Evolutionary conservation across 2,329 filamentous ascomycete genomes (phyloP), one percentile per base, ranked within the genome.

Genomic region (Fonsecaea erecta): DNA sequence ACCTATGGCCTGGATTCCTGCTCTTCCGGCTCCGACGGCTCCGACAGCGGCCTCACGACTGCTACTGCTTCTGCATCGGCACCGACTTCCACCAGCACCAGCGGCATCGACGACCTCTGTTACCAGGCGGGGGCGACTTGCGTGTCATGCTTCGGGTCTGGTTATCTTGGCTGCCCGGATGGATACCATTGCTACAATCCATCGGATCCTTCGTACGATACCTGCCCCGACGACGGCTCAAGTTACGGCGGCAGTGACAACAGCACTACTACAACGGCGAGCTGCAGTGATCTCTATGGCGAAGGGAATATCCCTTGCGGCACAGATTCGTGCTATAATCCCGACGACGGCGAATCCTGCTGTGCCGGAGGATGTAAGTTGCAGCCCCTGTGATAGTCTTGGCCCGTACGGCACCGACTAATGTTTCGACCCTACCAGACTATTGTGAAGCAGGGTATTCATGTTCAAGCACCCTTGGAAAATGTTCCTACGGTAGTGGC

Each of bases 1-100:
- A 16, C 46, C 34, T 70, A 70, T 28, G 68, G 68, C 24, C 52
- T 70, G 16, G 68, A 70, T 40, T 64, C 65, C 7, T 70, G 68
- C 59, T 35, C 63, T n/a, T 12, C 28, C 51, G 43, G 35, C 32
- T 24, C 18, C 43, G 51, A 51, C 21, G 24, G 53, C 32, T 40
- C 35, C 9, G 52, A 34, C 24, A 52, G 24, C 18, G 48, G 48
- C 6, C 16, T 40, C 1, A n/a, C 52, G 3, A 67, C 52, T 26
- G 16, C 57, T 30, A 63, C 46, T 16, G 53, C 64, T 11, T n/a
- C 62, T 11, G 54, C 58, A 6, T 16, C 57, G 16, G 51, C 48
- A 34, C 18, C 64, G 8, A 28, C 55, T 16, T 63, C 67, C 7
- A 67, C 67, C 24, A 62, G 65, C 6, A 52, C 56, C 16, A 51